Conservation (phyloP, 352 stramenopile genomes). For the Aphanomyces cochlioides region DNA sequence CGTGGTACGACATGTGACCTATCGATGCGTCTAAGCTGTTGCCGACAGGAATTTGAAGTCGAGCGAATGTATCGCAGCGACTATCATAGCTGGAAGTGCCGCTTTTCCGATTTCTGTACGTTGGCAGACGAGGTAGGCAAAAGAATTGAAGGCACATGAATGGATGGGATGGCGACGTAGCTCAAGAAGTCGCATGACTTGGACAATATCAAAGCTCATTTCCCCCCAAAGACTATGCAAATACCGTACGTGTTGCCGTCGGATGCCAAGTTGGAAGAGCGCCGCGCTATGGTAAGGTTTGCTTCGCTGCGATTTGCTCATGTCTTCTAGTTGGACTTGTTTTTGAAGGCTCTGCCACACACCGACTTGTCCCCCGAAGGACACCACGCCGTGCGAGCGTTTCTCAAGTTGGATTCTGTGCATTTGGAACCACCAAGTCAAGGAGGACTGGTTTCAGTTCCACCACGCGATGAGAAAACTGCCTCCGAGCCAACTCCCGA, state of each 20-base stretch:
- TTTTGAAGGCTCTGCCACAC: not conserved
- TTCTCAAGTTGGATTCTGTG: not conserved
- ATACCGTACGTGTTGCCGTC: not conserved
- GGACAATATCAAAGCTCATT: not conserved
- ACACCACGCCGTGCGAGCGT: not conserved
- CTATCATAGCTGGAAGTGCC: not conserved
- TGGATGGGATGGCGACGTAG: not conserved
- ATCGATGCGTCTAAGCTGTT: not conserved
- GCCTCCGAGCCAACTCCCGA: too few relatives aligned
- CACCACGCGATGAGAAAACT: too few relatives aligned
- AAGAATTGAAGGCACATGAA: not conserved
- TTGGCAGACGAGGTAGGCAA: not conserved
- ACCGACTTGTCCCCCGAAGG: not conserved
- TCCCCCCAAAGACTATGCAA: not conserved
- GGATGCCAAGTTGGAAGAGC: constrained; percentile 4
- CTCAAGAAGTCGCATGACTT: not conserved
- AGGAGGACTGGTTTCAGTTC: too few relatives aligned
- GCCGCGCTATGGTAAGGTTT: not conserved
- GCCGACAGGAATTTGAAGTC: not conserved
- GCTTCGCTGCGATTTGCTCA: not conserved
- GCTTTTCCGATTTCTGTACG: not conserved
- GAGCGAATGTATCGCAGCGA: not conserved
- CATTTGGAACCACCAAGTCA: not conserved
- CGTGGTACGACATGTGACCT: not conserved
- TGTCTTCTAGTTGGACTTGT: not conserved